A percentile compares a stretch with the other conserved stretches of the same genome.
These are phyloP conservation scores for Neurospora sp. DNA, from an alignment of 495 filamentous ascomycete genomes.

Conservation along the genomic window DNA sequence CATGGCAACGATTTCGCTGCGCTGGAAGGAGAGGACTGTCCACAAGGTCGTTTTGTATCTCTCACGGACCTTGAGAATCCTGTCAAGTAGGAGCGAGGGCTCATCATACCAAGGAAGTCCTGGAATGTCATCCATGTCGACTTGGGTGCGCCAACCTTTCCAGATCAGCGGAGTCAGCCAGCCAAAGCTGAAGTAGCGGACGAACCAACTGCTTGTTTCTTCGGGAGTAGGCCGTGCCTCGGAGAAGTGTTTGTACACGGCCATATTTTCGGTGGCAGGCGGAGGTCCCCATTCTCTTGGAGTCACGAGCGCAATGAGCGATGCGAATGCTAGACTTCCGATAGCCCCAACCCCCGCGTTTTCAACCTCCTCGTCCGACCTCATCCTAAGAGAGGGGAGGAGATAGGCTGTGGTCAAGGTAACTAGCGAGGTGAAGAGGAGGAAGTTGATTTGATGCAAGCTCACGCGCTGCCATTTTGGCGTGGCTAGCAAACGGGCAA, in stretches of 20 bases:
- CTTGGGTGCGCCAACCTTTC: constrained; percentile 28
- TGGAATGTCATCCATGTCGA: constrained; percentile 38
- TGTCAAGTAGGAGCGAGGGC: constrained; percentile 30
- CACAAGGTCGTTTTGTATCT: constrained; percentile 31
- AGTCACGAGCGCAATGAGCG: constrained; percentile 23
- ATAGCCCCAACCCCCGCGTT: constrained; percentile 14
- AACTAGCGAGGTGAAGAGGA: constrained; percentile 18
- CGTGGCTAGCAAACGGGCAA: constrained; percentile 23
- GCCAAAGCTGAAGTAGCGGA: constrained; percentile 38
- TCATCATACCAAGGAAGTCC: constrained; percentile 42
- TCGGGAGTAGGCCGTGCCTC: constrained; percentile 29
- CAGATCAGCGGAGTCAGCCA: constrained; percentile 40
- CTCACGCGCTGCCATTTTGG: constrained; percentile 27
- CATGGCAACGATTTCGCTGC: constrained; percentile 30
- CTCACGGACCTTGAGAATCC: constrained; percentile 27
- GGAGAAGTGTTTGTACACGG: constrained; percentile 15
- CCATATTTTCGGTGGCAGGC: constrained; percentile 12
- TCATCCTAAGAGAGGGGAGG: constrained; percentile 22
- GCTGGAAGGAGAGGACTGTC: constrained; percentile 29
- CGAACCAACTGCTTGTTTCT: constrained; percentile 40
- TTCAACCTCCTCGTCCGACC: constrained; percentile 4
- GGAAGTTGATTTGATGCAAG: constrained; percentile 30
- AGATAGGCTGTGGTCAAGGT: constrained; percentile 16
- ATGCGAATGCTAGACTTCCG: constrained; percentile 17
- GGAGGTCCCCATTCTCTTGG: constrained; percentile 32